Evolutionary conservation across 495 filamentous ascomycete species (phyloP), one percentile per base, ranked within the genome.

Genomic region (Hypoxylon perforatum): DNA sequence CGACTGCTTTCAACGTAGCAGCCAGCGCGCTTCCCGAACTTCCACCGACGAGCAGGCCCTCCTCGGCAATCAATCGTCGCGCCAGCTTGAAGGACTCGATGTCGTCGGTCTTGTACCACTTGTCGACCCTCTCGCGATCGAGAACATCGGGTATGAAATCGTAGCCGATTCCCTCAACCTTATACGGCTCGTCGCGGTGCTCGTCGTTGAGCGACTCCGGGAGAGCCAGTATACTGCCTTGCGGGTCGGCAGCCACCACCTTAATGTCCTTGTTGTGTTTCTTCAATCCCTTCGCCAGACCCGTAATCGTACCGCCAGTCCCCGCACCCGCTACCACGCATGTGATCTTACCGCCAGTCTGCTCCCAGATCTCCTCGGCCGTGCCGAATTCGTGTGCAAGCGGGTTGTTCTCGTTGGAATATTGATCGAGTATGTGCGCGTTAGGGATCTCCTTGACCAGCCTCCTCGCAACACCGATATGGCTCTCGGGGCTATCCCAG

Each of bases 131-230:
- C 8, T 88, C 74, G 63, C 89, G 92, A 69, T 96, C 90, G 21
- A 99, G 84, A 0, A 99, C 95, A 36, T 97, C 90, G 4, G 95
- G 95, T 53, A 98, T 91, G 73, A 99, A 99, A 73, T 99, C 95
- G 73, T 99, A 99, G 19, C 95, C 95, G 72, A 99, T 98, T 18
- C 95, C 95, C 80, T 99, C 95, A 0, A 99, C 95, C 80, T 98
- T 98, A 75, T 99, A 99, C 4, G 91, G 82, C 65, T 91, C 89
- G 73, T 97, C 92, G 30, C 83, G 86, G 65, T 90, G 85, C 58
- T 90, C 87, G 46, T 90, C 84, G 69, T 99, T 98, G 53, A 98
- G 80, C 7, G 77, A 59, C 57, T 87, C 84, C 4, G 95, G 95
- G 17, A 94, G 65, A 17, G 95, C 95, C 19, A 99, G 81, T 68